phyloP scores from a whole-genome alignment of 1,284 basidiomycete genomes.

The Ustilago curta region DNA sequence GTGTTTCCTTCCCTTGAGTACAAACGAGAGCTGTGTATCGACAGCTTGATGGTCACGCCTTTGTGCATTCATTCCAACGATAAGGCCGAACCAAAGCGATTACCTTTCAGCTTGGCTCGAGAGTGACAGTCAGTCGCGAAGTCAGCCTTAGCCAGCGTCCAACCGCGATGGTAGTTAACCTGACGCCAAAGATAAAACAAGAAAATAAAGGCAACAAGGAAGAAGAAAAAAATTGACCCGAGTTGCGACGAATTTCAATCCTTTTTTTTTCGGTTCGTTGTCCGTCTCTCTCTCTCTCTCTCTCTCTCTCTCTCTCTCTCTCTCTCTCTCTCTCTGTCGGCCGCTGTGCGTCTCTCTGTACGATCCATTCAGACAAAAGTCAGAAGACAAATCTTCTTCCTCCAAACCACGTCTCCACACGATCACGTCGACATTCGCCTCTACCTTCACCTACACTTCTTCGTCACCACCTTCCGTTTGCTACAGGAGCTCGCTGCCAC shows the following conservation, averaged over 20 bases:
- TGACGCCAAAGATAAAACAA: too few species aligned
- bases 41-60: too few species aligned
- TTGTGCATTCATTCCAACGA: too few species aligned
- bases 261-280: neutral
- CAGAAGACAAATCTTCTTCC: constrained; percentile 21
- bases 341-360: constrained; percentile 8
- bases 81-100: too few species aligned
- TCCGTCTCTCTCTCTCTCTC: neutral
- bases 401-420: constrained; percentile 23
- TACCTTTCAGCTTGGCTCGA: too few species aligned
- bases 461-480: constrained; percentile 3
- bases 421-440: constrained; percentile 6
- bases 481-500: neutral
- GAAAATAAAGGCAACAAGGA: neutral
- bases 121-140: too few species aligned
- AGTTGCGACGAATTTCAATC: neutral
- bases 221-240: neutral
- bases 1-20: neutral
- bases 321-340: constrained; percentile 12
- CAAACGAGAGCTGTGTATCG: constrained; percentile 4
- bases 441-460: constrained; percentile 10
- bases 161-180: too few species aligned
- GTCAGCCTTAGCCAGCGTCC: too few species aligned
- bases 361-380: neutral
- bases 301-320: constrained; percentile 10